These are phyloP conservation scores for Chrysopogon serrulatus DNA, from an alignment of 176 grass and related monocot species.

Conservation along the genomic window DNA sequence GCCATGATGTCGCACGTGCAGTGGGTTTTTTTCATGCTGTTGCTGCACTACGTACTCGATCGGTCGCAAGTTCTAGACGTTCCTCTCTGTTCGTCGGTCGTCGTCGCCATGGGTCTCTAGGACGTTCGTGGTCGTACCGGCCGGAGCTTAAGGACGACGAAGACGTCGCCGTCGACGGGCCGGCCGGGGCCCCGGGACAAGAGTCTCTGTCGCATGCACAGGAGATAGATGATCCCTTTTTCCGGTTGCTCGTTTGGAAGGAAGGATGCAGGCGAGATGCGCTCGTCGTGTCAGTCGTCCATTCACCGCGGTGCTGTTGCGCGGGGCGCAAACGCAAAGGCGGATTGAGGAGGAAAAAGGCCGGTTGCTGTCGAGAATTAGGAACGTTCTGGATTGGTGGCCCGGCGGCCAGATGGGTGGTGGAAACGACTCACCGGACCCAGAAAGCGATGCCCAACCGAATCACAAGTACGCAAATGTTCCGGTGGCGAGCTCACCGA, in stretches of 20 bases:
- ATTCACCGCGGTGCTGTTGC: slow-evolving; percentile 1
- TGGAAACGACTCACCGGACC: neutral
- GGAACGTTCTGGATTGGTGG: slow-evolving; percentile 22
- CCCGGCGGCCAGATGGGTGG: slow-evolving; percentile 30
- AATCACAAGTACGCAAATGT: neutral
- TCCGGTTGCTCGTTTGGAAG: neutral
- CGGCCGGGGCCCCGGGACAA: neutral
- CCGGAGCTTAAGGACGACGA: neutral
- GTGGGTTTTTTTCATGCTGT: neutral
- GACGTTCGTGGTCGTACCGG: neutral
- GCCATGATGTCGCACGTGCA: neutral
- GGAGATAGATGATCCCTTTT: neutral
- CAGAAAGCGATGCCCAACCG: slow-evolving; percentile 13
- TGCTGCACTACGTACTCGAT: neutral
- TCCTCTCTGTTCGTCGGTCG: neutral
- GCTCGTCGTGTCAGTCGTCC: neutral
- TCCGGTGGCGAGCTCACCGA: neutral
- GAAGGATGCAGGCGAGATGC: neutral
- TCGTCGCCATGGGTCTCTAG: neutral
- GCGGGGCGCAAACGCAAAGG: neutral
- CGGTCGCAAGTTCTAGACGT: neutral
- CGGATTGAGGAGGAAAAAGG: neutral
- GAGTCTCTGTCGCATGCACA: slow-evolving; percentile 9
- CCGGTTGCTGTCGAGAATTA: neutral
- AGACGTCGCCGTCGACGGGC: neutral